Evolutionary conservation across 768 basidiomycete species (phyloP).

Genomic region (Trametes gibbosa): DNA sequence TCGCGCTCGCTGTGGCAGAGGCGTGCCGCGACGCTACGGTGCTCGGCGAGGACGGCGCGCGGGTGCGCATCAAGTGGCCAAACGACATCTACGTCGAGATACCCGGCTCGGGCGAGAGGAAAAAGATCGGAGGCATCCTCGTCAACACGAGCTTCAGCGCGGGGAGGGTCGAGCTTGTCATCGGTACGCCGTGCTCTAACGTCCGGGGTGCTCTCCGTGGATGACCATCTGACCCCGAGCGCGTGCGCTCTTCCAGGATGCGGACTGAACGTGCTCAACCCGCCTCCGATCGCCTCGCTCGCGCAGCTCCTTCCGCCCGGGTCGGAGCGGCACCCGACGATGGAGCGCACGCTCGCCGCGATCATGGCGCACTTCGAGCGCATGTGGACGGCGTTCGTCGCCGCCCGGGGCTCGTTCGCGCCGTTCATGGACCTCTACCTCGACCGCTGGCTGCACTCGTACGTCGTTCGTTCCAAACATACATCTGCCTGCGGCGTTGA

Average conservation of each 20-base stretch:
- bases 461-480: conserved; percentile 34
- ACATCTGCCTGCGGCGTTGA: conserved; percentile 10
- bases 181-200: conserved; percentile 68
- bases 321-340: conserved; percentile 40
- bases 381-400: conserved; percentile 75
- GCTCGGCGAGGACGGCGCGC: conserved; percentile 48
- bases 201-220: no score
- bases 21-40: conserved; percentile 64
- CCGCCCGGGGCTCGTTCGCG: conserved; percentile 65
- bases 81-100: conserved; percentile 87
- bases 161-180: conserved; percentile 69
- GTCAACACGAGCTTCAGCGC: conserved; percentile 85
- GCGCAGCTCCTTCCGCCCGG: conserved; percentile 55
- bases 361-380: conserved; percentile 75
- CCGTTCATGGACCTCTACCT: conserved; percentile 82
- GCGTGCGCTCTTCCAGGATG: conserved; percentile 54
- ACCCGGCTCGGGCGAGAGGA: conserved; percentile 47
- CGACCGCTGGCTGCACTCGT: conserved; percentile 90
- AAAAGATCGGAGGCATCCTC: conserved; percentile 89
- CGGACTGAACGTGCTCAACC: conserved; percentile 84
- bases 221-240: no score
- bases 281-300: conserved; percentile 79
- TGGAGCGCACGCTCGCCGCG: conserved; percentile 74
- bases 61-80: conserved; percentile 90
- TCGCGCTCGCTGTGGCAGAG: conserved; percentile 84